Percentiles rank a stretch among this genome's conserved stretches.
These are phyloP conservation scores for Salix purpurea DNA, from an alignment of 345 rosid genomes.

Conservation along the genomic window DNA sequence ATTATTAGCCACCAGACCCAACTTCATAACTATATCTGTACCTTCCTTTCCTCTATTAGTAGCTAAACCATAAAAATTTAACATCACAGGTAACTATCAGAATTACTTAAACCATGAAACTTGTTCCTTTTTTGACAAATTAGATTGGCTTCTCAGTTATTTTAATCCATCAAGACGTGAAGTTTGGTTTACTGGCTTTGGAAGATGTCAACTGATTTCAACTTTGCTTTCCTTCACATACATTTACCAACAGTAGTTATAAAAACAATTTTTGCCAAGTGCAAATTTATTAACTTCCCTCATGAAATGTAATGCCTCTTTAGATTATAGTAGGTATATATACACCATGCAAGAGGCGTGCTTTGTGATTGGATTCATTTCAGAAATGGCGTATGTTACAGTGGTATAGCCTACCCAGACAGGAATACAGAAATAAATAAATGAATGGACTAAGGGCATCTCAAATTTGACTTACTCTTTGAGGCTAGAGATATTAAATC, in stretches of 20 bases:
- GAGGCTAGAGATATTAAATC: conserved; percentile 52
- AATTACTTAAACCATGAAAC: neutral
- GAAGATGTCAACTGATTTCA: neutral
- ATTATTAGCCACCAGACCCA: neutral
- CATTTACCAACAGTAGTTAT: neutral
- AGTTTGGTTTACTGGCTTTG: neutral
- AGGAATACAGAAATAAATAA: neutral
- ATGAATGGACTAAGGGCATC: neutral
- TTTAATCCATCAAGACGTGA: neutral
- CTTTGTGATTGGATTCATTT: neutral
- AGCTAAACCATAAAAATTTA: neutral
- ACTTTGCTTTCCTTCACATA: neutral
- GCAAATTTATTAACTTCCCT: neutral
- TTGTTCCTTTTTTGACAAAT: neutral
- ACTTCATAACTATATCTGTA: neutral
- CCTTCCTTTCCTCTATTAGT: neutral
- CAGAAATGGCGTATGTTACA: neutral
- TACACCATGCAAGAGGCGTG: too few species aligned
- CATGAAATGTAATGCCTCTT: neutral
- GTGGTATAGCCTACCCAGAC: neutral
- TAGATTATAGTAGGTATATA: neutral
- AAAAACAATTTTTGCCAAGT: too few species aligned
- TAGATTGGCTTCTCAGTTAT: neutral
- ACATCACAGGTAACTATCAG: neutral
- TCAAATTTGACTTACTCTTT: conserved; percentile 65